Evolutionary conservation across 2,329 filamentous ascomycete species (phyloP).

Genomic region (Phialophora expanda): DNA sequence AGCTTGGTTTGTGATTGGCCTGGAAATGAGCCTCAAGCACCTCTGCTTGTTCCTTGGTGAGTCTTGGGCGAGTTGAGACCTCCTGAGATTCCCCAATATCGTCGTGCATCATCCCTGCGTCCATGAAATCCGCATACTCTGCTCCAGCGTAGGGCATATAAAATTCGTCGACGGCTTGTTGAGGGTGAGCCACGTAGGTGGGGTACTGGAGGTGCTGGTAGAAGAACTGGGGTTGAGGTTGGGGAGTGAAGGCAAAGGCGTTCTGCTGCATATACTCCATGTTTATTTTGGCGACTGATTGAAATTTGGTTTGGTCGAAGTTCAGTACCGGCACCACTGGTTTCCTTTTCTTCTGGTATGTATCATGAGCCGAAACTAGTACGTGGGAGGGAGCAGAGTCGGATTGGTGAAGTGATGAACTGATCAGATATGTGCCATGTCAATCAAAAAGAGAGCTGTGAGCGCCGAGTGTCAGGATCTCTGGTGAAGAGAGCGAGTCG

Average conservation of each 20-base stretch:
- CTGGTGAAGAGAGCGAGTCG: background rate
- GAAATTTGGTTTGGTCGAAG: background rate
- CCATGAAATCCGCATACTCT: slow-evolving; percentile 52
- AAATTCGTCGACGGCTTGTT: slow-evolving; percentile 29
- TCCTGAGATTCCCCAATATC: slow-evolving; percentile 56
- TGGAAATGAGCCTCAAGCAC: slow-evolving; percentile 57
- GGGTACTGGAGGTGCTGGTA: slow-evolving; percentile 30
- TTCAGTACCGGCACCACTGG: background rate
- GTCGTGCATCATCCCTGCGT: slow-evolving; percentile 47
- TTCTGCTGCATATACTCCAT: slow-evolving; percentile 32
- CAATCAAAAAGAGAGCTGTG: background rate
- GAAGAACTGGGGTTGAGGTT: slow-evolving; percentile 36
- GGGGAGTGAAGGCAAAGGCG: slow-evolving; percentile 28
- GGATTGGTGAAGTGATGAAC: background rate
- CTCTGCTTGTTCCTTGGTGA: slow-evolving; percentile 59
- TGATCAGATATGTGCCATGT: slow-evolving; percentile 12
- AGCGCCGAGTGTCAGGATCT: background rate
- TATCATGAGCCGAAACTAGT: background rate
- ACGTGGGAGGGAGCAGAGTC: background rate
- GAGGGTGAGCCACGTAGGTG: slow-evolving; percentile 27
- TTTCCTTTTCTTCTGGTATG: slow-evolving; percentile 2
- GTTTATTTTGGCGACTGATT: background rate
- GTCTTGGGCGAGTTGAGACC: slow-evolving; percentile 54
- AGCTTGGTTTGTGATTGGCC: slow-evolving; percentile 57
- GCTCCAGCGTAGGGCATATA: slow-evolving; percentile 32